Evolutionary conservation across 2,329 filamentous ascomycete species (phyloP).

Genomic region (Talaromyces sp.): DNA sequence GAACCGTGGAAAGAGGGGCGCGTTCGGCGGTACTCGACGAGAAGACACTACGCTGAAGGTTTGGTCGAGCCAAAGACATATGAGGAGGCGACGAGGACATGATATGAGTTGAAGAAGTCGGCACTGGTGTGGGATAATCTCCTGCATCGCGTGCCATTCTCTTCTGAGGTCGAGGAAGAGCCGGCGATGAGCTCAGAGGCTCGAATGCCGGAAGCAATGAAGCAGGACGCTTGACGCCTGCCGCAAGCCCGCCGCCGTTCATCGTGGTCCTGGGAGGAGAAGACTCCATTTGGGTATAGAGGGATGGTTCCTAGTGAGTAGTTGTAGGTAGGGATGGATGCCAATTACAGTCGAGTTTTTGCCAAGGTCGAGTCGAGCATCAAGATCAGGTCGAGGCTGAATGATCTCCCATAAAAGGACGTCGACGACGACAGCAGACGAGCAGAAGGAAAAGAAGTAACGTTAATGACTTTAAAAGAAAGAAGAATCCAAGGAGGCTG

Average conservation of each 20-base stretch:
- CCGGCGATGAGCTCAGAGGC: constrained; percentile 45
- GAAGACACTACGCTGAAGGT: constrained; percentile 58
- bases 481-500: constrained; percentile 13
- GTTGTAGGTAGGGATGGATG: background rate
- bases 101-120: constrained; percentile 89
- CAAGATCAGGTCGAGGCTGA: background rate
- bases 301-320: background rate
- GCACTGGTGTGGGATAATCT: constrained; percentile 82
- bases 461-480: background rate
- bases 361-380: background rate
- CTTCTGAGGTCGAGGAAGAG: constrained; percentile 45
- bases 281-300: constrained; percentile 32
- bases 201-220: constrained; percentile 48
- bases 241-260: constrained; percentile 25
- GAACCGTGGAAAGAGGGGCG: constrained; percentile 74
- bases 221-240: constrained; percentile 44
- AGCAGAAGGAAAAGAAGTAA: background rate
- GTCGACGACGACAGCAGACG: background rate
- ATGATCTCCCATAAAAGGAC: background rate
- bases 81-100: constrained; percentile 77
- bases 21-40: constrained; percentile 58
- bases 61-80: constrained; percentile 45
- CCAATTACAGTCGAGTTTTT: background rate
- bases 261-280: constrained; percentile 34
- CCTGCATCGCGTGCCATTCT: constrained; percentile 42